These are phyloP conservation scores for Penicillium longicatenatum DNA, from an alignment of 495 filamentous ascomycete genomes.

Conservation along the genomic window DNA sequence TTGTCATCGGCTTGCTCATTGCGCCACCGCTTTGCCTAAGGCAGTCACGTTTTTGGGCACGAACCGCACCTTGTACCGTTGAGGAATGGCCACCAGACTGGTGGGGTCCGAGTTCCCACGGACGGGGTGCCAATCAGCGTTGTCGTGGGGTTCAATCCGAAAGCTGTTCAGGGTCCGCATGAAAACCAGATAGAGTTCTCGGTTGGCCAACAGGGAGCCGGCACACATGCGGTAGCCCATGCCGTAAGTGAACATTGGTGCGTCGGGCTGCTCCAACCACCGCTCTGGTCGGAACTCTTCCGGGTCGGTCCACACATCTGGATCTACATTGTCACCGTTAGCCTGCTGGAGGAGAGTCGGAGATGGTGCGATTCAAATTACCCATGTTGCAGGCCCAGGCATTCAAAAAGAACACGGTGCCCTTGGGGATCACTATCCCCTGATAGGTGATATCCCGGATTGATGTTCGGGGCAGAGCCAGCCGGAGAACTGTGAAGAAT, in stretches of 20 bases:
- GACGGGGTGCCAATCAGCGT: conserved; percentile 56
- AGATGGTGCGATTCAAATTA: conserved; percentile 22
- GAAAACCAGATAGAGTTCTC: conserved; percentile 66
- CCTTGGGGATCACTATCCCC: conserved; percentile 55
- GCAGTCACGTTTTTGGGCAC: conserved; percentile 50
- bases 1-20: conserved; percentile 1
- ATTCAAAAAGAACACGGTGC: conserved; percentile 65
- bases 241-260: conserved; percentile 62
- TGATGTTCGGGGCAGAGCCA: conserved; percentile 61
- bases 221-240: conserved; percentile 69
- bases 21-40: conserved; percentile 36
- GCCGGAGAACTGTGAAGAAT: conserved; percentile 60
- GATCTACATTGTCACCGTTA: conserved; percentile 38
- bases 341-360: neutral
- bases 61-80: conserved; percentile 56
- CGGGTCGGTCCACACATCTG: conserved; percentile 59
- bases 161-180: conserved; percentile 62
- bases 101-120: conserved; percentile 57
- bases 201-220: conserved; percentile 62
- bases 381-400: conserved; percentile 67
- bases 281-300: conserved; percentile 61
- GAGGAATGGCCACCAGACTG: conserved; percentile 59
- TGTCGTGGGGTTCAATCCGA: conserved; percentile 50
- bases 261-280: conserved; percentile 63
- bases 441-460: conserved; percentile 62